Evolutionary conservation across 768 basidiomycete genomes (phyloP).

Genomic region (Termitomyces sp.): DNA sequence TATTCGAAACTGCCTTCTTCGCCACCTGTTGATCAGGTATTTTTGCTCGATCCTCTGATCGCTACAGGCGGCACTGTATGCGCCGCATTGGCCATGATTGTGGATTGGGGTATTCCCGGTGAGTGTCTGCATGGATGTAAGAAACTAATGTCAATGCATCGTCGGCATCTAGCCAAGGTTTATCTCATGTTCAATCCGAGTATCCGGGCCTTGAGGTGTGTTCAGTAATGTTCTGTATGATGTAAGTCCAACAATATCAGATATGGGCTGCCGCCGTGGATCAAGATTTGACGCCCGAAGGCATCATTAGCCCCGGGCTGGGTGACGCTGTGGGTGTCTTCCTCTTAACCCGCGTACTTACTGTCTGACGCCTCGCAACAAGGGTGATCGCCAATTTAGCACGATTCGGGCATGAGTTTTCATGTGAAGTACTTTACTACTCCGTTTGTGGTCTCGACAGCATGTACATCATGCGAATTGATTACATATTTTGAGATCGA

Average conservation of each 20-base stretch:
- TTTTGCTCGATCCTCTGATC: slow-evolving; percentile 86
- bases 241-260: slow-evolving; percentile 31
- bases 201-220: slow-evolving; percentile 80
- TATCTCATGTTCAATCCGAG: slow-evolving; percentile 55
- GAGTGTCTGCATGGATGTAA: slow-evolving; percentile 14
- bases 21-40: slow-evolving; percentile 78
- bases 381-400: slow-evolving; percentile 87
- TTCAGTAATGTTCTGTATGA: background rate
- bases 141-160: background rate
- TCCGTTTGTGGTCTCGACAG: too few relatives aligned
- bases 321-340: slow-evolving; percentile 73
- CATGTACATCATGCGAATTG: too few relatives aligned
- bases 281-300: slow-evolving; percentile 60
- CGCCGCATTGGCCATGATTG: slow-evolving; percentile 83
- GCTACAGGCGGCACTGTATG: slow-evolving; percentile 92
- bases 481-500: too few relatives aligned
- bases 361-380: slow-evolving; percentile 1
- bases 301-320: slow-evolving; percentile 84
- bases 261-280: slow-evolving; percentile 88
- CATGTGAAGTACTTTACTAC: background rate
- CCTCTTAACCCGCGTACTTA: background rate
- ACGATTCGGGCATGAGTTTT: slow-evolving; percentile 41
- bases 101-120: slow-evolving; percentile 80
- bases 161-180: slow-evolving; percentile 71
- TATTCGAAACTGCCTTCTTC: slow-evolving; percentile 83